phyloP scores from a whole-genome alignment of 139 green algal genomes.

The Tetradesmus obliquus region DNA sequence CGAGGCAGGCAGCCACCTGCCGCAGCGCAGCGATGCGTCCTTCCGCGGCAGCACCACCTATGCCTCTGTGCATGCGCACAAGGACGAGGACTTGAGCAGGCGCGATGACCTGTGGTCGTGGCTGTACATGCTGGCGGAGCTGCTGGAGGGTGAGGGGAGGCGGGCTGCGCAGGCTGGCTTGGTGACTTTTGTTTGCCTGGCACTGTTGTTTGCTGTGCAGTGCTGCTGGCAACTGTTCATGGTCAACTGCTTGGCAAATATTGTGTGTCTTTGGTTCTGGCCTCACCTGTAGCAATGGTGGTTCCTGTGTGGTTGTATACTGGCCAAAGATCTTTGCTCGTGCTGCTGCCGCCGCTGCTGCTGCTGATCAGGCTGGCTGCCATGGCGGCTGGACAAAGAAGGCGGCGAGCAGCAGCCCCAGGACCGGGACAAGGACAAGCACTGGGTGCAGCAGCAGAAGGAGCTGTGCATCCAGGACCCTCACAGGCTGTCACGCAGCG shows the following conservation, averaged over 20 bases:
- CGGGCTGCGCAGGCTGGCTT: not conserved
- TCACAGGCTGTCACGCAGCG: not conserved
- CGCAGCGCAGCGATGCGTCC: constrained; percentile 60
- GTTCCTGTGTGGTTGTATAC: not conserved
- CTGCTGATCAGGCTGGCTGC: constrained; percentile 47
- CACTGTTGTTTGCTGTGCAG: not conserved
- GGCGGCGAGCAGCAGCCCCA: not conserved
- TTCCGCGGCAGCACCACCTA: constrained; percentile 90
- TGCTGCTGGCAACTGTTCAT: not conserved
- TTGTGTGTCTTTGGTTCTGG: not conserved
- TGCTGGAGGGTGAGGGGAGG: constrained; percentile 57
- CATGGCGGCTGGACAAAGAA: constrained; percentile 50
- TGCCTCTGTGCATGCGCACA: constrained; percentile 77
- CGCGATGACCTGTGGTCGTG: constrained; percentile 93
- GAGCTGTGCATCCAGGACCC: constrained; percentile 28
- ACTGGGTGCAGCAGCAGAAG: constrained; percentile 42
- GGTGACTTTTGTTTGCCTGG: not conserved
- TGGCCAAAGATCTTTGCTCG: not conserved
- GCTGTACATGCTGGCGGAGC: constrained; percentile 90
- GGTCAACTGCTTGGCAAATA: not conserved
- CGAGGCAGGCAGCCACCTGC: constrained; percentile 62
- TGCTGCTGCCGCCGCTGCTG: not conserved
- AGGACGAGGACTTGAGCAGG: constrained; percentile 71
- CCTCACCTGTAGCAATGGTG: not conserved
- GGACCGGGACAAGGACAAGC: constrained; percentile 13